These are phyloP conservation scores for Paradendryphiella salina DNA, from an alignment of 2,329 filamentous ascomycete species.

Conservation along the genomic window DNA sequence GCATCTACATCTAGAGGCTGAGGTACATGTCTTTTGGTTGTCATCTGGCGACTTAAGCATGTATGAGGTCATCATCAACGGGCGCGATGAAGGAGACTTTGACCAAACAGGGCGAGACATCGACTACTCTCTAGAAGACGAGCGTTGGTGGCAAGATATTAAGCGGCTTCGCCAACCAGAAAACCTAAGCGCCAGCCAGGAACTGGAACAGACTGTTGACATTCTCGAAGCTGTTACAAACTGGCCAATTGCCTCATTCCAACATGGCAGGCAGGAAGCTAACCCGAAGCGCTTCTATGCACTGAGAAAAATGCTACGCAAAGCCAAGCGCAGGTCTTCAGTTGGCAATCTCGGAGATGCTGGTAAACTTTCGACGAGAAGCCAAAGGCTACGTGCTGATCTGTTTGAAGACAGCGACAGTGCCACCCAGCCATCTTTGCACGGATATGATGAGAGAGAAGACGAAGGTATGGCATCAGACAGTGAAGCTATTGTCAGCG, in stretches of 20 bases:
- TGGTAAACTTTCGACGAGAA: slow-evolving; percentile 74
- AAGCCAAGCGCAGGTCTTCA: slow-evolving; percentile 58
- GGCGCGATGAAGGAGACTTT: slow-evolving; percentile 55
- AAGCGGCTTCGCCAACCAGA: slow-evolving; percentile 53
- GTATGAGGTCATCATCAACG: slow-evolving; percentile 78
- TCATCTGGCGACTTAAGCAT: slow-evolving; percentile 71
- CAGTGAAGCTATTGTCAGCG: slow-evolving; percentile 37
- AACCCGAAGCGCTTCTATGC: slow-evolving; percentile 58
- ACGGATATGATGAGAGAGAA: slow-evolving; percentile 14
- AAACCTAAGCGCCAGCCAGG: slow-evolving; percentile 48
- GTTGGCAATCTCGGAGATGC: slow-evolving; percentile 55
- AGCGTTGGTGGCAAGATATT: slow-evolving; percentile 83
- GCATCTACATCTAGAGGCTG: slow-evolving; percentile 55
- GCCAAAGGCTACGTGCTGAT: slow-evolving; percentile 68
- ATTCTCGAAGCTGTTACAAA: slow-evolving; percentile 50
- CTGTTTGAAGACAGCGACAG: slow-evolving; percentile 52
- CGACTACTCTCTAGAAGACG: slow-evolving; percentile 66
- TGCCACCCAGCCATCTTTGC: slow-evolving; percentile 30
- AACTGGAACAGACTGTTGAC: slow-evolving; percentile 51
- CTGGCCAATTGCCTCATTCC: slow-evolving; percentile 59
- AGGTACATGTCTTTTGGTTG: slow-evolving; percentile 78
- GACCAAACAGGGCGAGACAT: slow-evolving; percentile 64
- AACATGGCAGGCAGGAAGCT: slow-evolving; percentile 53
- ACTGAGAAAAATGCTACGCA: slow-evolving; percentile 64
- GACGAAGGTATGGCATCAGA: slow-evolving; percentile 34